Conservation (phyloP, 805 yeast genomes). For the Blastobotrys chiropterorum region DNA sequence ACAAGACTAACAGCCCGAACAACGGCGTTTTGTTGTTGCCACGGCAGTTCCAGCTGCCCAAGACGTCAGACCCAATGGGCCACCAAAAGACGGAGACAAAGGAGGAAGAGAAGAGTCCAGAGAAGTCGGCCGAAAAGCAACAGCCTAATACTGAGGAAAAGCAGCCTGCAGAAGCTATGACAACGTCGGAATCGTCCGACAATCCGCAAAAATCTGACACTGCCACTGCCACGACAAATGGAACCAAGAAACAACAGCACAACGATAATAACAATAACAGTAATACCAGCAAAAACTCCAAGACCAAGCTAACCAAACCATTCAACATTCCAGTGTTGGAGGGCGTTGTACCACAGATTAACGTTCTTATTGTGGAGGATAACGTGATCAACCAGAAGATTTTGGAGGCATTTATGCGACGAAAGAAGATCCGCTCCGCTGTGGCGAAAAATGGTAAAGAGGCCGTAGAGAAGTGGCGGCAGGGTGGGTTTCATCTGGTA, state of each 20-base stretch:
- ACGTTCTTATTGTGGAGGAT: conserved; percentile 92
- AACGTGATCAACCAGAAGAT: conserved; percentile 90
- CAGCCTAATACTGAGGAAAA: background rate
- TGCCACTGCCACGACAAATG: background rate
- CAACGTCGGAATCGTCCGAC: too few species aligned
- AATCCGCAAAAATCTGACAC: background rate
- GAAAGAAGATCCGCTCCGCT: conserved; percentile 75
- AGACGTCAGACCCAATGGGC: background rate
- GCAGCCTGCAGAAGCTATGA: too few species aligned
- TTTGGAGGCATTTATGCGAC: conserved; percentile 78
- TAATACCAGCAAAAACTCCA: background rate
- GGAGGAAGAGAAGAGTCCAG: conserved; percentile 1
- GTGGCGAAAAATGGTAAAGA: conserved; percentile 92
- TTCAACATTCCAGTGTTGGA: conserved; percentile 21
- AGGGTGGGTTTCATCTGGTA: conserved; percentile 90
- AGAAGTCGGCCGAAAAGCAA: conserved; percentile 4
- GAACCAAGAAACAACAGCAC: background rate
- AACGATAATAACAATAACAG: background rate
- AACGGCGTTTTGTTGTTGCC: conserved; percentile 28
- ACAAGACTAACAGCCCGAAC: conserved; percentile 7
- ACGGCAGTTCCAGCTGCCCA: conserved; percentile 23
- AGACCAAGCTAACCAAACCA: background rate
- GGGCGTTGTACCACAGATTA: conserved; percentile 79
- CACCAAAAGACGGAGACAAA: background rate
- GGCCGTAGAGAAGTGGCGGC: conserved; percentile 90